Conservation (phyloP, 78 protist species). For the Bigelowiella natans region DNA sequence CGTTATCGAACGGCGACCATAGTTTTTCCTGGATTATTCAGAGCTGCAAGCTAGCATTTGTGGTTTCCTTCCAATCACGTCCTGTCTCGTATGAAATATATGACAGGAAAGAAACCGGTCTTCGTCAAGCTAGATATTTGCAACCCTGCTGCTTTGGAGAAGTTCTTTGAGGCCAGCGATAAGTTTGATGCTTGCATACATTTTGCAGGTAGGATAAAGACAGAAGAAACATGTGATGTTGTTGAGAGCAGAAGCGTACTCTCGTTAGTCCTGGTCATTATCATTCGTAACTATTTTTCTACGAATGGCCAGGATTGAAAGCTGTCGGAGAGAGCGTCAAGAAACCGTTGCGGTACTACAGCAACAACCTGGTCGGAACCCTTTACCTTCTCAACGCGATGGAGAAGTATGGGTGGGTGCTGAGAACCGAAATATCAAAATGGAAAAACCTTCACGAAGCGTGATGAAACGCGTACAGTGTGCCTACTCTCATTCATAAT, state of each 20-base stretch:
- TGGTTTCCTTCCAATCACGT: too few species aligned
- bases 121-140: slow-evolving; percentile 41
- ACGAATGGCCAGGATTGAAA: background rate
- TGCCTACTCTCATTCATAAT: too few species aligned
- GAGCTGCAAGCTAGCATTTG: too few species aligned
- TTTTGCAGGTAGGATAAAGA: slow-evolving; percentile 75
- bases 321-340: slow-evolving; percentile 82
- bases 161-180: background rate
- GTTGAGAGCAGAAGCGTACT: background rate
- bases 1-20: background rate
- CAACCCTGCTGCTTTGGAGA: background rate
- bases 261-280: too few species aligned
- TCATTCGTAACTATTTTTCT: background rate
- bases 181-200: slow-evolving; percentile 55
- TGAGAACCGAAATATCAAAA: too few species aligned
- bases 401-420: background rate
- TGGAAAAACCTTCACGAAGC: too few species aligned
- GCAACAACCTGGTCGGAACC: slow-evolving; percentile 62
- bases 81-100: background rate
- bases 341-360: slow-evolving; percentile 80
- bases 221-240: background rate
- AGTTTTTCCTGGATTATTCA: too few species aligned
- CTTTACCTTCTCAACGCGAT: slow-evolving; percentile 24
- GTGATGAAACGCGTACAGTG: too few species aligned
- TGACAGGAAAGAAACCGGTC: background rate